Conservation (phyloP, 2,329 filamentous ascomycete genomes). For the Beauveria varroae region DNA sequence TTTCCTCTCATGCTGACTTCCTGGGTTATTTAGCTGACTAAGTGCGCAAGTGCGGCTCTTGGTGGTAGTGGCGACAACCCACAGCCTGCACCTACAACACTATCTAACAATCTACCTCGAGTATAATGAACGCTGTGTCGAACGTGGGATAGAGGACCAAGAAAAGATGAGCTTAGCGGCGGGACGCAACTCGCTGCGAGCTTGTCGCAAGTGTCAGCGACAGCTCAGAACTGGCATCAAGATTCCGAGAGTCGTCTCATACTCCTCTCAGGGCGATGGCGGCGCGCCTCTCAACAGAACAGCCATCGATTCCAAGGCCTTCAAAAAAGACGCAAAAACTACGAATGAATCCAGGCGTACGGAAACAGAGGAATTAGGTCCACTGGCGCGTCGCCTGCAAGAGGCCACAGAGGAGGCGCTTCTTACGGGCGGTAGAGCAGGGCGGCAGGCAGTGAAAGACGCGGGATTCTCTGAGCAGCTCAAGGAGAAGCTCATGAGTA, state of each 20-base stretch:
- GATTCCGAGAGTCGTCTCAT: neutral
- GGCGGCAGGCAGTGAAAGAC: constrained; percentile 52
- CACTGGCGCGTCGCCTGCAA: constrained; percentile 50
- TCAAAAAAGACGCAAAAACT: constrained; percentile 4
- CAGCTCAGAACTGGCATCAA: neutral
- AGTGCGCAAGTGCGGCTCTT: neutral
- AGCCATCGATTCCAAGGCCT: neutral
- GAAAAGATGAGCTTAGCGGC: neutral
- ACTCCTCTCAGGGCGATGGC: neutral
- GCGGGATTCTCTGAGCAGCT: constrained; percentile 58
- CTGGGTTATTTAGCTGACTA: constrained; percentile 4
- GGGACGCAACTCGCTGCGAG: neutral
- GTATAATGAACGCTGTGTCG: neutral
- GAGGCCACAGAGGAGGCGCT: constrained; percentile 58
- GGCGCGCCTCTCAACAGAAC: neutral
- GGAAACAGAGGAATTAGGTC: constrained; percentile 24
- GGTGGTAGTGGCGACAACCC: constrained; percentile 2
- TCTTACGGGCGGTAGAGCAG: constrained; percentile 49
- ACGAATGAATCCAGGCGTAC: neutral
- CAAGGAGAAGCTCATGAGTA: constrained; percentile 49
- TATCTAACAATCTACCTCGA: neutral
- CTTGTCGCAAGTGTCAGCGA: neutral
- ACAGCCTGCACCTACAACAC: neutral
- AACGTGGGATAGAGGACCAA: neutral
- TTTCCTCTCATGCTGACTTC: neutral